These are phyloP conservation scores for Paspalum notatum DNA, from an alignment of 176 grass and related monocot genomes.

Conservation along the genomic window DNA sequence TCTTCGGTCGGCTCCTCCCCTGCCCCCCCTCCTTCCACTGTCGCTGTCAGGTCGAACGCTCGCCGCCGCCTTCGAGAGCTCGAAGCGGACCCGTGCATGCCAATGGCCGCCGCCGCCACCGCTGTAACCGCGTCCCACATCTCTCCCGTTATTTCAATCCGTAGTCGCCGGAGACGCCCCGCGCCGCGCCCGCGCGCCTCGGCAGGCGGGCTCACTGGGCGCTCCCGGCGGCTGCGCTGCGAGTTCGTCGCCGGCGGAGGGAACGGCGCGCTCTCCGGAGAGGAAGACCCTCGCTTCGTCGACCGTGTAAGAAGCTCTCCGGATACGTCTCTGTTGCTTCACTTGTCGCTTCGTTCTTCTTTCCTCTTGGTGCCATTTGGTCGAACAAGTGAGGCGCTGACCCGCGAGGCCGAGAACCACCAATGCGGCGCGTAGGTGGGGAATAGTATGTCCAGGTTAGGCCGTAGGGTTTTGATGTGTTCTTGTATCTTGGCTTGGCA, in stretches of 20 bases:
- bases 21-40: background rate
- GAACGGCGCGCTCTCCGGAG: conserved; percentile 75
- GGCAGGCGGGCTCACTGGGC: conserved; percentile 3
- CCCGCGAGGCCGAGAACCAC: background rate
- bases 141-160: background rate
- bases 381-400: conserved; percentile 18
- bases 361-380: conserved; percentile 31
- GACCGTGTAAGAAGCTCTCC: conserved; percentile 60
- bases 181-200: conserved; percentile 42
- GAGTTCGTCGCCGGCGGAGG: conserved; percentile 74
- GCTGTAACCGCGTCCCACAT: background rate
- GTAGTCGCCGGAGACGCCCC: conserved; percentile 12
- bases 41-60: background rate
- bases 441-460: background rate
- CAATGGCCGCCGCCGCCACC: conserved; percentile 32
- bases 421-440: background rate
- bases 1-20: background rate
- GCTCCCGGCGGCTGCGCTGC: conserved; percentile 56
- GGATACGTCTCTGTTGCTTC: background rate
- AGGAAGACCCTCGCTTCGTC: conserved; percentile 60
- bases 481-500: conserved; percentile 10
- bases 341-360: background rate
- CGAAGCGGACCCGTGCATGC: background rate
- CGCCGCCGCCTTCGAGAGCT: conserved; percentile 29
- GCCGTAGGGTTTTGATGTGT: background rate